Conservation (phyloP, 1,284 basidiomycete species). For the Cystobasidium slooffiae region DNA sequence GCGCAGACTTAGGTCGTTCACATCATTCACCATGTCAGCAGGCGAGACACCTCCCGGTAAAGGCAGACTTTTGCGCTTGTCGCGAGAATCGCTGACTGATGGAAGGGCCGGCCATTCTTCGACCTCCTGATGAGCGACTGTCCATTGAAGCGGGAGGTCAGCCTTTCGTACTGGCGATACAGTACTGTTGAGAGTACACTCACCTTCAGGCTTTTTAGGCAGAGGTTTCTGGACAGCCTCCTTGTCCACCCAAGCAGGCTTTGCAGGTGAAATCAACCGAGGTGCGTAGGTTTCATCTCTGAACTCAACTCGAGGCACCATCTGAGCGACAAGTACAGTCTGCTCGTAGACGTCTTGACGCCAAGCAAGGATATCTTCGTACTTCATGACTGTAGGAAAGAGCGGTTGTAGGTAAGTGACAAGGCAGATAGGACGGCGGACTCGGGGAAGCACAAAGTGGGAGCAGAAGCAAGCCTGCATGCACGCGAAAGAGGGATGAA, state of each 20-base stretch:
- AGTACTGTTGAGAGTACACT: too few relatives aligned
- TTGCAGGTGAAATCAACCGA: background rate
- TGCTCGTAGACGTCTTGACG: constrained; percentile 32
- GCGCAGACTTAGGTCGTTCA: background rate
- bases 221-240: background rate
- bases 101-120: constrained; percentile 2
- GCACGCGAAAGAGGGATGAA: too few relatives aligned
- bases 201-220: background rate
- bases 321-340: background rate
- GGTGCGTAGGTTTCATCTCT: background rate
- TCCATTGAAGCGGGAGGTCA: too few relatives aligned
- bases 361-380: constrained; percentile 41
- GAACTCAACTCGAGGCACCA: background rate
- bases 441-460: too few relatives aligned
- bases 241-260: background rate
- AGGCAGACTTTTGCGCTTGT: constrained; percentile 9
- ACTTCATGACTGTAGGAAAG: constrained; percentile 36
- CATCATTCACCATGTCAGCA: background rate
- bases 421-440: background rate
- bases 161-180: too few relatives aligned
- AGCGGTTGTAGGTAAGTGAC: background rate
- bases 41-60: constrained; percentile 4
- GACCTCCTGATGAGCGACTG: background rate
- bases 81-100: background rate
- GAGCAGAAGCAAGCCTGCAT: too few relatives aligned